These are phyloP conservation scores for Neopestalotiopsis sp. DNA, from an alignment of 2,329 filamentous ascomycete genomes.

Conservation along the genomic window DNA sequence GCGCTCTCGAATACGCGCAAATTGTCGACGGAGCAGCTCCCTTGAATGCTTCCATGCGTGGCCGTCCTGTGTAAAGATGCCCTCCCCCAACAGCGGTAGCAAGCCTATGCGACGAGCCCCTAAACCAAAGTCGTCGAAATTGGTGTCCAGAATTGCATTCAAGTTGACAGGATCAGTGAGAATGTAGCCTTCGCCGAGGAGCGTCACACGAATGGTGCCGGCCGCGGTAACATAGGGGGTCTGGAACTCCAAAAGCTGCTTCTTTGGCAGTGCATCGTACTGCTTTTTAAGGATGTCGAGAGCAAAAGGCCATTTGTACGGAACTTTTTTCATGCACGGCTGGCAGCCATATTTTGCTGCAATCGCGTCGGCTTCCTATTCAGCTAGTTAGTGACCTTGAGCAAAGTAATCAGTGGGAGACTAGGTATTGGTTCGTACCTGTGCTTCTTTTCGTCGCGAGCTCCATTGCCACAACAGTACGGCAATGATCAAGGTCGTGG, in stretches of 20 bases:
- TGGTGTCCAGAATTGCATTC: conserved; percentile 31
- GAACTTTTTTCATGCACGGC: conserved; percentile 22
- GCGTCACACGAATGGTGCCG: conserved; percentile 20
- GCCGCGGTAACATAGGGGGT: conserved; percentile 22
- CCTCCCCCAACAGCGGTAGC: conserved; percentile 37
- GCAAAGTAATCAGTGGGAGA: too few relatives aligned
- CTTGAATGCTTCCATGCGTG: conserved; percentile 37
- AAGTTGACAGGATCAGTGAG: conserved; percentile 34
- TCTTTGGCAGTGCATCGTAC: conserved; percentile 20
- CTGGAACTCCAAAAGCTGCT: conserved; percentile 21
- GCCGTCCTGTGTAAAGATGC: conserved; percentile 41
- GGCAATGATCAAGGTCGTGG: too few relatives aligned
- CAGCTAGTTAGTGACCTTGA: too few relatives aligned
- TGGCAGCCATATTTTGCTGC: conserved; percentile 23
- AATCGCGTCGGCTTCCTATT: conserved; percentile 3
- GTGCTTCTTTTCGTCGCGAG: too few relatives aligned
- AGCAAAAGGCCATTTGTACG: conserved; percentile 27
- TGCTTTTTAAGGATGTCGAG: conserved; percentile 26
- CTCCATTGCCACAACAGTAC: too few relatives aligned
- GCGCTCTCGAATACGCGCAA: conserved; percentile 25
- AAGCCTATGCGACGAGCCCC: conserved; percentile 29
- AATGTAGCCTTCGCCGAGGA: conserved; percentile 23
- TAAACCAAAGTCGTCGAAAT: conserved; percentile 34
- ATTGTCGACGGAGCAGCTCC: conserved; percentile 32
- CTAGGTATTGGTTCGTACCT: too few relatives aligned